Evolutionary conservation across 2,329 filamentous ascomycete genomes (phyloP), one percentile per base, ranked within the genome.

Genomic region (Pseudogymnoascus sp.): DNA sequence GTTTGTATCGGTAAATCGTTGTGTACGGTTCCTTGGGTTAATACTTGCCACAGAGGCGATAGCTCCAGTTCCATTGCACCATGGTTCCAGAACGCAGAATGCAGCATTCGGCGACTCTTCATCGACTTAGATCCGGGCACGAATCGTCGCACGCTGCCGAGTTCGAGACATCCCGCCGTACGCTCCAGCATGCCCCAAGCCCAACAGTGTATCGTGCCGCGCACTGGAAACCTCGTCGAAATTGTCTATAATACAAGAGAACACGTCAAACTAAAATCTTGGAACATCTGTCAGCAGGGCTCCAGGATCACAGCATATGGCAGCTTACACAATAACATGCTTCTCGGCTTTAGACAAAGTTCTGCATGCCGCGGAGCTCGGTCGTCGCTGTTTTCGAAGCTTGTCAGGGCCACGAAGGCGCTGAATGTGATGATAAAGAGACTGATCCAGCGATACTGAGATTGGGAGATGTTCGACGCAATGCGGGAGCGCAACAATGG

Each of bases 51-150:
- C 36, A 72, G 60, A 15, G 70, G 67, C 13, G 71, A 68, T n/a
- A 71, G 63, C 62, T 73, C 71, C 33, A 71, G 33, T 31, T 70
- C 71, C 62, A 67, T 64, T 62, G 79, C 78, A 66, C 77, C 78
- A 72, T 84, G 80, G 65, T 76, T 77, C 82, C 82, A 83, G 68
- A 85, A 83, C 27, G 76, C 71, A 60, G 79, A 79, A 72, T 82
- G 80, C 42, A 84, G 76, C 71, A 74, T 75, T 67, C 81, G 80
- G 65, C 76, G 77, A 66, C 67, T 72, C 59, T 71, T 71, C 35
- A 69, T 61, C 18, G 66, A 72, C 58, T 63, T 68, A 29, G 69
- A 67, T 58, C 65, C 64, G 66, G 70, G 77, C 64, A 82, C 70
- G 69, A 81, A 75, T 68, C 78, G 76, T 71, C 79, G 77, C 71